These are phyloP conservation scores for Lasiodiplodia sp. DNA, from an alignment of 2,329 filamentous ascomycete species.

Conservation along the genomic window DNA sequence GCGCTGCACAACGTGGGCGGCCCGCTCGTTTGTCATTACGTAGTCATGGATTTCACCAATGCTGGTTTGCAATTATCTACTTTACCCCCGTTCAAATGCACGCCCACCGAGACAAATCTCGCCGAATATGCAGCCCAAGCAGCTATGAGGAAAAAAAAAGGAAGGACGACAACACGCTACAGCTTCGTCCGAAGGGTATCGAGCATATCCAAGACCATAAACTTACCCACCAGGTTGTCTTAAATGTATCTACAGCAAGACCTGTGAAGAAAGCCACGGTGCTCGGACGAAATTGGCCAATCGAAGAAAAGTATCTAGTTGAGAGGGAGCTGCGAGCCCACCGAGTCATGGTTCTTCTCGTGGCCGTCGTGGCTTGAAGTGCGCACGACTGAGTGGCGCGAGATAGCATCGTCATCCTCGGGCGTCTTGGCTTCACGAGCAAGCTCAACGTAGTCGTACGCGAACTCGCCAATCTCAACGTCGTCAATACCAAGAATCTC, in stretches of 20 bases:
- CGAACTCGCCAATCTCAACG: slow-evolving; percentile 90
- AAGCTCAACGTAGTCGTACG: slow-evolving; percentile 91
- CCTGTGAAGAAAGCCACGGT: slow-evolving; percentile 12
- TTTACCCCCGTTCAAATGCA: slow-evolving; percentile 2
- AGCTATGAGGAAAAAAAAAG: background rate
- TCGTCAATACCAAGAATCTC: slow-evolving; percentile 89
- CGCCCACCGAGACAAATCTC: background rate
- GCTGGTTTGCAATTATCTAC: slow-evolving; percentile 13
- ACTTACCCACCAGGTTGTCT: background rate
- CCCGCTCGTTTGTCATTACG: slow-evolving; percentile 7
- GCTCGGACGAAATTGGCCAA: background rate
- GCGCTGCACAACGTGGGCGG: background rate
- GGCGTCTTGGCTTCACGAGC: slow-evolving; percentile 68
- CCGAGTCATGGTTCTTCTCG: slow-evolving; percentile 31
- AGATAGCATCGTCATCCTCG: slow-evolving; percentile 46
- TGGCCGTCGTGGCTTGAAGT: slow-evolving; percentile 15
- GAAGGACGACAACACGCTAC: background rate
- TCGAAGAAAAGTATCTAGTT: slow-evolving; percentile 3
- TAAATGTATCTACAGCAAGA: slow-evolving; percentile 22
- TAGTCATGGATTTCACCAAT: slow-evolving; percentile 16
- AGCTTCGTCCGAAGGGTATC: slow-evolving; percentile 17
- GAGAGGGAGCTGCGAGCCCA: slow-evolving; percentile 23
- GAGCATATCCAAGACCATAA: slow-evolving; percentile 10
- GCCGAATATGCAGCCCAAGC: slow-evolving; percentile 1
- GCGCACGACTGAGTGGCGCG: slow-evolving; percentile 22